These are phyloP conservation scores for Candida cerambycidarum DNA, from an alignment of 805 yeast genomes.

Conservation along the genomic window DNA sequence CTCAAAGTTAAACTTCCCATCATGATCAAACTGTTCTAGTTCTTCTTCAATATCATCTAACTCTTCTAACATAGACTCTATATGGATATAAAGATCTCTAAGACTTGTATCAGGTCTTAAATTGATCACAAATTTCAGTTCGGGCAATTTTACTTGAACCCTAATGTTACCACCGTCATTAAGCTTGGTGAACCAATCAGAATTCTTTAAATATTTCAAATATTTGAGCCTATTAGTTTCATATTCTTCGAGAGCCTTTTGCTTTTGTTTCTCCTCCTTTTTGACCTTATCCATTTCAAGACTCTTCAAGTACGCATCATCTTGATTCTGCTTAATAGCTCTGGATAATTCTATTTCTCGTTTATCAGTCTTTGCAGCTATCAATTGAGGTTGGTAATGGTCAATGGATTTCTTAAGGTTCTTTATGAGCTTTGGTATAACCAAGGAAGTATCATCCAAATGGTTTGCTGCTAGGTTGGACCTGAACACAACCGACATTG, in stretches of 20 bases:
- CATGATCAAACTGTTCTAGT: constrained; percentile 22
- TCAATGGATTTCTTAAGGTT: constrained; percentile 26
- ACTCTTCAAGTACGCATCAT: constrained; percentile 41
- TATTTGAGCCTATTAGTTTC: constrained; percentile 10
- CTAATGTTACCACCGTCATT: constrained; percentile 20
- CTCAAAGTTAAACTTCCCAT: constrained; percentile 31
- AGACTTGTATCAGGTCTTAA: constrained; percentile 41
- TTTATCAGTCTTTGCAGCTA: constrained; percentile 37
- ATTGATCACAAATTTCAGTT: constrained; percentile 44
- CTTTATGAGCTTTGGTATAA: constrained; percentile 25
- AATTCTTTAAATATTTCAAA: constrained; percentile 10
- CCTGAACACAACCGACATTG: constrained; percentile 40
- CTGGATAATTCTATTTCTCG: constrained; percentile 42
- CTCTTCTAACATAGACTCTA: constrained; percentile 38
- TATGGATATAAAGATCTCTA: constrained; percentile 49
- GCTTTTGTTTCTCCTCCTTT: constrained; percentile 39
- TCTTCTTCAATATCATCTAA: constrained; percentile 16
- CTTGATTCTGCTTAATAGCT: constrained; percentile 40
- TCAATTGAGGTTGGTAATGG: constrained; percentile 38
- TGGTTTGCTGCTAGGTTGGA: constrained; percentile 26
- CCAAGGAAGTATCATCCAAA: constrained; percentile 10
- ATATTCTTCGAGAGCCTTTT: constrained; percentile 15
- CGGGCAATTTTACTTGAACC: constrained; percentile 55
- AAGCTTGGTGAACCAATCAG: constrained; percentile 12
- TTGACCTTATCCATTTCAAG: constrained; percentile 53